Conservation (phyloP, 768 basidiomycete genomes). For the Lactarius psammicola region DNA sequence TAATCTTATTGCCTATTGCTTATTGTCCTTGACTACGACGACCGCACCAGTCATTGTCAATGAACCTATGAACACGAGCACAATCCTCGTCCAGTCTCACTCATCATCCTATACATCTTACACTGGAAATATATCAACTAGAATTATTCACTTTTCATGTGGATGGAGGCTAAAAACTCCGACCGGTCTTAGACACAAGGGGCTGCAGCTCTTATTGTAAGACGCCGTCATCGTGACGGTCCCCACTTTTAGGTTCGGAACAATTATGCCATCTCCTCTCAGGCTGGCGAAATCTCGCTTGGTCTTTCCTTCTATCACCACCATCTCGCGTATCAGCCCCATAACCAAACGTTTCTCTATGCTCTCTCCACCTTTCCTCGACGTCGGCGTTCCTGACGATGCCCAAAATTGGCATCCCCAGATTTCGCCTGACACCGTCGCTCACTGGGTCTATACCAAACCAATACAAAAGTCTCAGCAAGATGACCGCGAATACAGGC, state of each 20-base stretch:
- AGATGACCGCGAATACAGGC: conserved; percentile 76
- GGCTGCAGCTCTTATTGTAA: background rate
- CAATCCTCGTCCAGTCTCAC: background rate
- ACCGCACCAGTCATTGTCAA: conserved; percentile 4
- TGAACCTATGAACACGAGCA: background rate
- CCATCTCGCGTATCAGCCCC: background rate
- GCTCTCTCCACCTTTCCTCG: background rate
- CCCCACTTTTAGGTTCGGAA: background rate
- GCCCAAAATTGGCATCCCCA: conserved; percentile 22
- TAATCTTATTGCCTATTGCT: background rate
- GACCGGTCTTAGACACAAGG: background rate
- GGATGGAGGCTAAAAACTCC: background rate
- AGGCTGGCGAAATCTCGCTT: background rate
- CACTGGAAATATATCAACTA: background rate
- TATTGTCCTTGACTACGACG: background rate
- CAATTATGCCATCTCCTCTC: conserved; percentile 8
- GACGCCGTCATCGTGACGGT: conserved; percentile 14
- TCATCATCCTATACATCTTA: background rate
- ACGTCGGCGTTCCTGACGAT: conserved; percentile 19
- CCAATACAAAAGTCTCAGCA: conserved; percentile 68
- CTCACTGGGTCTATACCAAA: conserved; percentile 54
- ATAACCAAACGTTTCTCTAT: background rate
- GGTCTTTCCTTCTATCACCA: conserved; percentile 5
- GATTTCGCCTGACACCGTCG: background rate
- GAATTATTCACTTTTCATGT: background rate